These are phyloP conservation scores for Papiliotrema fonsecae DNA, from an alignment of 1,284 basidiomycete genomes.

Conservation along the genomic window DNA sequence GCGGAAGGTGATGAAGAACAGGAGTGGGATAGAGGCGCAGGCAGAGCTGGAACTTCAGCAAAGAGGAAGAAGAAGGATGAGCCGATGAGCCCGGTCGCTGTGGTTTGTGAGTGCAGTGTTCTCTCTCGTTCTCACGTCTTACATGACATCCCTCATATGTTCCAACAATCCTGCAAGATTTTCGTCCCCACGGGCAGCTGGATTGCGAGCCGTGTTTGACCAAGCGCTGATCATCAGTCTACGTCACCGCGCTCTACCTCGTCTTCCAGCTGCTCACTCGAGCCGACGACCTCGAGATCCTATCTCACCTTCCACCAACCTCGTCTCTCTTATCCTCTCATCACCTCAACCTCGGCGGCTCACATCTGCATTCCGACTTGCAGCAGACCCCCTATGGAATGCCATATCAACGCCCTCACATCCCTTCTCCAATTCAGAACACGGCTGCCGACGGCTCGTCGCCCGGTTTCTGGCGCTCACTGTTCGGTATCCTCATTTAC, in stretches of 20 bases:
- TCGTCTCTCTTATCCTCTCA: slow-evolving; percentile 17
- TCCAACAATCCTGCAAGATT: not conserved
- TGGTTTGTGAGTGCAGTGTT: slow-evolving; percentile 34
- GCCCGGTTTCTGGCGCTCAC: slow-evolving; percentile 17
- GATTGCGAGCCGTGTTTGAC: too few relatives aligned
- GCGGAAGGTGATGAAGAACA: not conserved
- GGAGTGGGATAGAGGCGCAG: not conserved
- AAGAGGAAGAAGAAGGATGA: slow-evolving; percentile 34
- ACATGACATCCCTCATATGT: not conserved
- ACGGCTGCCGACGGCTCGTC: slow-evolving; percentile 1
- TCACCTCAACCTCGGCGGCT: slow-evolving; percentile 1
- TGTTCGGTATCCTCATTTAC: slow-evolving; percentile 27
- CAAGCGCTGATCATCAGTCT: too few relatives aligned
- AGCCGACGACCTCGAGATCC: slow-evolving; percentile 39
- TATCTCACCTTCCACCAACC: slow-evolving; percentile 26
- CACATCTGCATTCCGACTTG: slow-evolving; percentile 5
- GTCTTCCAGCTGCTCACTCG: slow-evolving; percentile 44
- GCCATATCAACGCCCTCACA: slow-evolving; percentile 30
- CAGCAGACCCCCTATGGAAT: slow-evolving; percentile 21
- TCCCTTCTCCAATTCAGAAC: slow-evolving; percentile 17
- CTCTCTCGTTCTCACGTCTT: not conserved
- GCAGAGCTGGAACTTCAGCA: too few relatives aligned
- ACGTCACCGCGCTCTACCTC: slow-evolving; percentile 39
- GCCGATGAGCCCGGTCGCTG: slow-evolving; percentile 39
- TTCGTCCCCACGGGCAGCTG: not conserved